phyloP scores from a whole-genome alignment of 202 grass and related monocot genomes.

The Saccharum hybrid region DNA sequence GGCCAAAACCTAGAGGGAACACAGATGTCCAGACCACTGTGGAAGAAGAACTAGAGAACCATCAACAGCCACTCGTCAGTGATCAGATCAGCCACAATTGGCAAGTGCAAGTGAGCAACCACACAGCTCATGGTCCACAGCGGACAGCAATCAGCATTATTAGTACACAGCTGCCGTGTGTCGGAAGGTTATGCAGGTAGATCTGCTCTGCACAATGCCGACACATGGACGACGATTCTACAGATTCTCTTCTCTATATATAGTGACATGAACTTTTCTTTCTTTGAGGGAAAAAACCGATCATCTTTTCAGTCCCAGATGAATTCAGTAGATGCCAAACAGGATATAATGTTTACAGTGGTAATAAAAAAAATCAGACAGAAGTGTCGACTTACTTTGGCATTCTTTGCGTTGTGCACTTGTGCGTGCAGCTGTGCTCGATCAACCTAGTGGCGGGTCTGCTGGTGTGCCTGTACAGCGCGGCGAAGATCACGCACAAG shows the following conservation, averaged over 20 bases:
- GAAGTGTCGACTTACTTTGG: background rate
- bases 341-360: background rate
- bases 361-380: no score
- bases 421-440: constrained; percentile 60
- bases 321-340: background rate
- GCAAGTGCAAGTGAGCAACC: background rate
- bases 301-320: background rate
- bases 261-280: no score
- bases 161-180: background rate
- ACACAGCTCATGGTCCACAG: constrained; percentile 3
- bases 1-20: no score
- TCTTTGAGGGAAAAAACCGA: background rate
- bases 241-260: background rate
- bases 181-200: background rate
- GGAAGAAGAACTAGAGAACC: no score
- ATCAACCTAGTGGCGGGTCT: constrained; percentile 64
- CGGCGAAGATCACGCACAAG: constrained; percentile 94
- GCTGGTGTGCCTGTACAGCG: constrained; percentile 76
- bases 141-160: background rate
- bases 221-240: background rate
- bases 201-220: constrained; percentile 27
- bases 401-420: background rate
- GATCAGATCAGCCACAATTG: background rate
- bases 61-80: background rate
- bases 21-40: background rate